A percentile compares a stretch with the other conserved stretches of the same genome.
phyloP scores from a whole-genome alignment of 2,329 filamentous ascomycete species.

The Mycosphaerella arachidis region DNA sequence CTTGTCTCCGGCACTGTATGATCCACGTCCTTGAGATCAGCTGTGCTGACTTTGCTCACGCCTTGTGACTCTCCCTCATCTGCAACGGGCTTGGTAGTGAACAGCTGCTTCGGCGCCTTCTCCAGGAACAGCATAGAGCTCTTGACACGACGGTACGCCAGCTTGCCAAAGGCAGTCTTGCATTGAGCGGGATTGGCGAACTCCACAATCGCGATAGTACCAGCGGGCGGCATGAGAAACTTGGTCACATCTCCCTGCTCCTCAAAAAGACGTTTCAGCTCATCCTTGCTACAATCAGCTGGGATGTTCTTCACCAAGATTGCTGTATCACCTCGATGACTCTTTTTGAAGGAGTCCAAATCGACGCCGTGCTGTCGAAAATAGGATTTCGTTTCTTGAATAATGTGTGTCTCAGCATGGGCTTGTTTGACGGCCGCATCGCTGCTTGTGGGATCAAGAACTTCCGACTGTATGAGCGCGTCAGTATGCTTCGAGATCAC shows the following conservation, averaged over 20 bases:
- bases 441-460: conserved; percentile 91
- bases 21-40: conserved; percentile 62
- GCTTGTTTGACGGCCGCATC: conserved; percentile 96
- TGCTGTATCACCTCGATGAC: conserved; percentile 76
- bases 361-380: conserved; percentile 85
- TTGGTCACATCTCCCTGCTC: conserved; percentile 76
- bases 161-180: conserved; percentile 73
- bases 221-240: conserved; percentile 86
- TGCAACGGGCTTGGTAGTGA: conserved; percentile 40
- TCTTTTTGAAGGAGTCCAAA: conserved; percentile 82
- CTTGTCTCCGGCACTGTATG: conserved; percentile 56
- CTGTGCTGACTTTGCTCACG: conserved; percentile 59
- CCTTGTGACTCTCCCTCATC: conserved; percentile 24
- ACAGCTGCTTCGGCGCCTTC: conserved; percentile 82
- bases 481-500: neutral
- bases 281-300: conserved; percentile 72
- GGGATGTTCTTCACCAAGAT: conserved; percentile 95
- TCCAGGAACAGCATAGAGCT: conserved; percentile 90
- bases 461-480: conserved; percentile 55
- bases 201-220: conserved; percentile 90
- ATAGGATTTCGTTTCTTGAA: conserved; percentile 92
- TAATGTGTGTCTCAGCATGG: conserved; percentile 90
- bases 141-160: conserved; percentile 87
- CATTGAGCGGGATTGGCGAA: conserved; percentile 75
- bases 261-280: conserved; percentile 76